Evolutionary conservation across 768 basidiomycete genomes (phyloP).

Genomic region (Hericium alpestre): DNA sequence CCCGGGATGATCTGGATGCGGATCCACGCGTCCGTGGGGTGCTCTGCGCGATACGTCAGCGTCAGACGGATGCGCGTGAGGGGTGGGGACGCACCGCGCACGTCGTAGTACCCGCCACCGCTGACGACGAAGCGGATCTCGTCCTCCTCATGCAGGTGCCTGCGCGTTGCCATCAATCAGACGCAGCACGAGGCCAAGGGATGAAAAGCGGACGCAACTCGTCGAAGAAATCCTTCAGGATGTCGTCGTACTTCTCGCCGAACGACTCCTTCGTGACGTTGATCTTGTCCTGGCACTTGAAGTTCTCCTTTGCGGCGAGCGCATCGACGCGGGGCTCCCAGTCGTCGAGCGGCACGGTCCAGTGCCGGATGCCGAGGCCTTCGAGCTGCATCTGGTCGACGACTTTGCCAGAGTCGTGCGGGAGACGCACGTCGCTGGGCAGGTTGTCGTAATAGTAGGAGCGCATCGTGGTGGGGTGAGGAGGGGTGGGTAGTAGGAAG

Average conservation of each 20-base stretch:
- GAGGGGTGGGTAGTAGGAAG: background rate
- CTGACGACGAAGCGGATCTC: constrained; percentile 83
- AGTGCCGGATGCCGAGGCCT: constrained; percentile 54
- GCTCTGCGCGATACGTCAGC: constrained; percentile 46
- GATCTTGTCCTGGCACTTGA: constrained; percentile 79
- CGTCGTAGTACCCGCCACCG: constrained; percentile 89
- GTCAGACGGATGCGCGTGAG: too few relatives aligned
- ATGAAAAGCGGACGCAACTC: constrained; percentile 38
- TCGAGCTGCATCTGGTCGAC: constrained; percentile 41
- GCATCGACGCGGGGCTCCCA: constrained; percentile 47
- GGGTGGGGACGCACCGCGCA: constrained; percentile 77
- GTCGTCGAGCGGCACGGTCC: constrained; percentile 51
- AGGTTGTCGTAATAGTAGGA: constrained; percentile 68
- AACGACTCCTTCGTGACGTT: constrained; percentile 69
- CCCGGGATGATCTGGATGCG: constrained; percentile 65
- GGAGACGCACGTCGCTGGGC: constrained; percentile 71
- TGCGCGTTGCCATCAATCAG: constrained; percentile 18
- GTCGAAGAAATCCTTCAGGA: constrained; percentile 74
- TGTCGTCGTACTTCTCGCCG: constrained; percentile 74
- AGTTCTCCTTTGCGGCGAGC: constrained; percentile 57
- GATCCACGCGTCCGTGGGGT: constrained; percentile 67
- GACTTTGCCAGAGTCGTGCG: constrained; percentile 59
- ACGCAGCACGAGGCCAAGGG: background rate
- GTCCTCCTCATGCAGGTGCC: constrained; percentile 93
- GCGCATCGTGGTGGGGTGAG: constrained; percentile 35